phyloP scores from a whole-genome alignment of 768 basidiomycete genomes.

The Amanita rubescens region DNA sequence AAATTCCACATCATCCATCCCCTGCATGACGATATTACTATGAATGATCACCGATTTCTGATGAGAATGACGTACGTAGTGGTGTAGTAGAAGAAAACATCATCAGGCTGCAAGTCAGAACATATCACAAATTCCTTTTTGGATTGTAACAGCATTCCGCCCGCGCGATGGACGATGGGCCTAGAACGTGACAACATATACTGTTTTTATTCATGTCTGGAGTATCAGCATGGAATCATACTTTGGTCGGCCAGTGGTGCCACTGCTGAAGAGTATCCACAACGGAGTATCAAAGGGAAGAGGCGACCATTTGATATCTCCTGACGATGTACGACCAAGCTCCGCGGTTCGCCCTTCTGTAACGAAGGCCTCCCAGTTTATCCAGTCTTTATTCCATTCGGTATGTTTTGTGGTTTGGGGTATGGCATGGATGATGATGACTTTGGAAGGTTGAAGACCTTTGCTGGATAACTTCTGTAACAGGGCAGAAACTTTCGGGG shows the following conservation, averaged over 20 bases:
- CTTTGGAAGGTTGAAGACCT: slow-evolving; percentile 32
- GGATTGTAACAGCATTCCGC: slow-evolving; percentile 69
- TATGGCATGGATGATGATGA: slow-evolving; percentile 50
- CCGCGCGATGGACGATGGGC: slow-evolving; percentile 72
- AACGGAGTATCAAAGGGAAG: slow-evolving; percentile 69
- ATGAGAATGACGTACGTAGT: slow-evolving; percentile 47
- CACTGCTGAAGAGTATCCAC: slow-evolving; percentile 82
- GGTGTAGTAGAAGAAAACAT: slow-evolving; percentile 80
- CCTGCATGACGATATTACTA: slow-evolving; percentile 28
- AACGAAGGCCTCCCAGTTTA: slow-evolving; percentile 48
- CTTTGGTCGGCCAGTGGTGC: slow-evolving; percentile 74
- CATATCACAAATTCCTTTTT: slow-evolving; percentile 67
- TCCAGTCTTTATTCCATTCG: slow-evolving; percentile 42
- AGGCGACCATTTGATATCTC: slow-evolving; percentile 59
- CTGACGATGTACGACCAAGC: slow-evolving; percentile 41
- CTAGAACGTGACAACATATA: slow-evolving; percentile 26
- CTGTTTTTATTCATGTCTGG: slow-evolving; percentile 7
- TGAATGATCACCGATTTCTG: slow-evolving; percentile 4
- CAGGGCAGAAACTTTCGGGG: slow-evolving; percentile 54
- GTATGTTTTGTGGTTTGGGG: slow-evolving; percentile 24
- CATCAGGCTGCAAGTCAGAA: slow-evolving; percentile 54
- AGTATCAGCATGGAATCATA: slow-evolving; percentile 17
- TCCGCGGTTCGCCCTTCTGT: slow-evolving; percentile 34
- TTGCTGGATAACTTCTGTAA: slow-evolving; percentile 41
- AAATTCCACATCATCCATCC: slow-evolving; percentile 96